A percentile compares a stretch with the other conserved stretches of the same genome.
Evolutionary conservation across 2,329 filamentous ascomycete species (phyloP).

Genomic region (Calonectria multiphialidica): DNA sequence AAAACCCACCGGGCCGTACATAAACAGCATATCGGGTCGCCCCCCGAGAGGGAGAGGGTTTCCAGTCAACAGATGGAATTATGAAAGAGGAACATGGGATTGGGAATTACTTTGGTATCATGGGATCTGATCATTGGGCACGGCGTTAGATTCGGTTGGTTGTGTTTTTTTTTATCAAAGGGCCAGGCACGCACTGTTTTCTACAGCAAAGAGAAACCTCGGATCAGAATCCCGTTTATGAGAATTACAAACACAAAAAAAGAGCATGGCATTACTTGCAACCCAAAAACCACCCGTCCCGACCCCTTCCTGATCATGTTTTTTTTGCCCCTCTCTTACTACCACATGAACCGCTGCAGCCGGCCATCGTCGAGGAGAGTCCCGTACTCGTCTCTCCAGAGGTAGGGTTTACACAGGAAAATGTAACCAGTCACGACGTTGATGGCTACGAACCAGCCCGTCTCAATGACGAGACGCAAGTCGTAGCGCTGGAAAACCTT

Average conservation of each 20-base stretch:
- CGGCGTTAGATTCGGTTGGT: conserved; percentile 20
- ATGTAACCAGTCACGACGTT: conserved; percentile 77
- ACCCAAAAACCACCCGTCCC: background rate
- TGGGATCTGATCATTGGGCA: conserved; percentile 13
- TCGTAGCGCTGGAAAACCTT: conserved; percentile 48
- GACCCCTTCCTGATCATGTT: background rate
- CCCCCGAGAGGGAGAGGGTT: conserved; percentile 12
- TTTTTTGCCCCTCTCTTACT: background rate
- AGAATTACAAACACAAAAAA: conserved; percentile 23
- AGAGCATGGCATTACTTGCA: conserved; percentile 19
- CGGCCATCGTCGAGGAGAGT: conserved; percentile 65
- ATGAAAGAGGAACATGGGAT: conserved; percentile 12
- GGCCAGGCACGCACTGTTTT: background rate
- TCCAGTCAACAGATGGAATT: background rate
- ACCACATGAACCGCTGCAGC: conserved; percentile 88
- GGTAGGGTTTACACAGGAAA: conserved; percentile 77
- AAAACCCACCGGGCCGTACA: background rate
- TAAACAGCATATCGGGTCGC: conserved; percentile 21
- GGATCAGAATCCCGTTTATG: conserved; percentile 22
- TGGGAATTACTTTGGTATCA: background rate
- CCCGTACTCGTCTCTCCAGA: conserved; percentile 70
- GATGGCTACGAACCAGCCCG: conserved; percentile 74
- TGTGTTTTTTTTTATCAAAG: background rate
- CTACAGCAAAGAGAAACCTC: conserved; percentile 13
- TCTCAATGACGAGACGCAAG: conserved; percentile 70